Evolutionary conservation across 139 green algal species (phyloP).

Genomic region (Cymbomonas tetramitiformis): DNA sequence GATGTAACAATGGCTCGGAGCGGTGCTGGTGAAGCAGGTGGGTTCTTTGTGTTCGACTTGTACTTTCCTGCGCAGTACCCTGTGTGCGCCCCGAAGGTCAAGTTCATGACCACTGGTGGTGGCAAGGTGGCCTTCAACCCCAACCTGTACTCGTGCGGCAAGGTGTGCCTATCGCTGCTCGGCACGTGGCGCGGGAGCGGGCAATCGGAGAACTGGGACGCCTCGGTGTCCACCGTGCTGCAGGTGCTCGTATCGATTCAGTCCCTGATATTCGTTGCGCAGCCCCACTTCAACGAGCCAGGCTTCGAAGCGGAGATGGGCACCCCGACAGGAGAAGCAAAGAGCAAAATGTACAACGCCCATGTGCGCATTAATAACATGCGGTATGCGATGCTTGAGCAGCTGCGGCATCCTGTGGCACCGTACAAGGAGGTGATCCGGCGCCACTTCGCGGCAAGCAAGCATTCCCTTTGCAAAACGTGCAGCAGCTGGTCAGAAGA

Average conservation of each 20-base stretch:
- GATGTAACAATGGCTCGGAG: too few species aligned
- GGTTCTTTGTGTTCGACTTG: constrained; percentile 62
- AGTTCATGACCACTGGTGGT: constrained; percentile 49
- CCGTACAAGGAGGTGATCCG: not conserved
- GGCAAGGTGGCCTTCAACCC: constrained; percentile 65
- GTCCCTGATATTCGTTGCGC: constrained; percentile 37
- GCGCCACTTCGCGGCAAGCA: not conserved
- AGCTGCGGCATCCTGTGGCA: constrained; percentile 22
- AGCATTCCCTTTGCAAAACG: not conserved
- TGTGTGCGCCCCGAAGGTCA: constrained; percentile 43
- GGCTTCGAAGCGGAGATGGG: constrained; percentile 38
- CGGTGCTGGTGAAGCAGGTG: too few species aligned
- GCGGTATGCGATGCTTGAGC: constrained; percentile 53
- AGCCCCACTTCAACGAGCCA: constrained; percentile 52
- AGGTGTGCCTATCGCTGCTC: constrained; percentile 72
- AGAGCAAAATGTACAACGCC: constrained; percentile 43
- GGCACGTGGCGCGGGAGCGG: constrained; percentile 58
- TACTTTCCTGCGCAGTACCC: constrained; percentile 63
- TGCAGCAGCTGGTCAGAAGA: too few species aligned
- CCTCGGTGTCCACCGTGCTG: constrained; percentile 39
- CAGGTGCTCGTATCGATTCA: constrained; percentile 67
- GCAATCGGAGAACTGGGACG: constrained; percentile 37
- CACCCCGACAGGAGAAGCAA: constrained; percentile 29
- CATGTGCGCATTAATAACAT: constrained; percentile 42
- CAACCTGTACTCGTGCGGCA: constrained; percentile 69